These are phyloP conservation scores for Pichia occidentalis DNA, from an alignment of 805 yeast genomes.

Conservation along the genomic window DNA sequence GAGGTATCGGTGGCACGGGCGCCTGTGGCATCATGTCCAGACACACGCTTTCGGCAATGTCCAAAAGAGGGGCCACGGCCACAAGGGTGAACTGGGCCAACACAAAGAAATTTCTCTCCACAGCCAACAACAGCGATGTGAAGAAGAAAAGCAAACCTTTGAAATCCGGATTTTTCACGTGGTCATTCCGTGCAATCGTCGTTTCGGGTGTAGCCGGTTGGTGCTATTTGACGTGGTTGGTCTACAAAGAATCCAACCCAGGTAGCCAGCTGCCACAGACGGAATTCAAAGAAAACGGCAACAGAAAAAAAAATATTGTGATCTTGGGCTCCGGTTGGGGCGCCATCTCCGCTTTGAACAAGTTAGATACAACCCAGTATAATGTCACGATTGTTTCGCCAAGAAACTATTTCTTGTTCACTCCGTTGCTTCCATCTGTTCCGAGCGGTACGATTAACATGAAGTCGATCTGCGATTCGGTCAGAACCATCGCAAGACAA, in stretches of 20 bases:
- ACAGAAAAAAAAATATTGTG: constrained; percentile 66
- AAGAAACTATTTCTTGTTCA: constrained; percentile 89
- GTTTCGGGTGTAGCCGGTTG: constrained; percentile 44
- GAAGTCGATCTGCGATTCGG: constrained; percentile 91
- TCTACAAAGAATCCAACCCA: constrained; percentile 59
- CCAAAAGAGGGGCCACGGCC: too few relatives aligned
- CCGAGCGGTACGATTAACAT: constrained; percentile 90
- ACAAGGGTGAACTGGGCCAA: too few relatives aligned
- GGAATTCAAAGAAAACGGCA: constrained; percentile 40
- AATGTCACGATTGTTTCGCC: constrained; percentile 90
- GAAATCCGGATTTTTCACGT: constrained; percentile 29
- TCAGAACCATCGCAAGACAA: constrained; percentile 74
- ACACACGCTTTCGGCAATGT: too few relatives aligned
- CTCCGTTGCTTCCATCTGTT: constrained; percentile 91
- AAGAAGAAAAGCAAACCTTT: constrained; percentile 6
- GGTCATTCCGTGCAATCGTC: constrained; percentile 44
- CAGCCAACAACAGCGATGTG: too few relatives aligned
- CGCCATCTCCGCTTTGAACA: constrained; percentile 74
- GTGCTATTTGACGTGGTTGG: constrained; percentile 55
- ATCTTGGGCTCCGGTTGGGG: constrained; percentile 95
- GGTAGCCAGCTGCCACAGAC: constrained; percentile 54
- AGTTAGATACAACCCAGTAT: constrained; percentile 78
- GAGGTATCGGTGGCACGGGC: too few relatives aligned
- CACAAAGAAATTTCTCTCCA: constrained; percentile 1
- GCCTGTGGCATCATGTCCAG: too few relatives aligned